Evolutionary conservation across 2,329 filamentous ascomycete genomes (phyloP), one percentile per base, ranked within the genome.

Genomic region (Mollisiaceae sp.): DNA sequence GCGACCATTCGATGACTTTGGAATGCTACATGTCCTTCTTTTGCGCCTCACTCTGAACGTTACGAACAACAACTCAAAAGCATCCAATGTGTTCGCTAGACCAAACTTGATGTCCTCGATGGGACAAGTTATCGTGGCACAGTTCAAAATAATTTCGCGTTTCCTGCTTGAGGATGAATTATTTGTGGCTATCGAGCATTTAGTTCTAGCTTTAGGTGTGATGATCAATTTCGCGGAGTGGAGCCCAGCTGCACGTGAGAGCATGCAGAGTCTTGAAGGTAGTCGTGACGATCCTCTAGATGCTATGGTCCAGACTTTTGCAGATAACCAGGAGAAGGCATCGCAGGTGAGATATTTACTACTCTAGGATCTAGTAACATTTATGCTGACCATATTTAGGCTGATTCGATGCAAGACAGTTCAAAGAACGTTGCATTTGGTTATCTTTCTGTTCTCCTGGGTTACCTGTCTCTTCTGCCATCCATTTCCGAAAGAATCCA

Each of bases 171-270:
- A 80, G 55, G 82, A 82, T 35, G 78, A 80, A n/a, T 81, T 86
- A 61, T 76, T 82, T 12, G 80, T 81, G 24, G 78, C 83, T 1
- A 79, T 94, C 61, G 90, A 97, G 70, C 85, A 87, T 58, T 82
- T 97, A 15, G 86, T 97, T 58, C 83, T 97, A 50, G 85, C 91
- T 60, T 81, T 97, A 45, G 94, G 93, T 0, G 87, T 92, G 24
- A 86, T 94, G 78, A 97, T 97, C 77, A 97, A 97, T 73, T 85
- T 97, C 62, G 86, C 92, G 9, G 93, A 97, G 76, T 89, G 92
- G 74, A 93, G 89, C 73, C 81, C 87, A 18, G 77, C 82, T 24
- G 89, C 91, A 14, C 83, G 89, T 61, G 76, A 79, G 73, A 67
- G 80, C 77, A 74, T 84, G 76, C 69, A 86, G 74, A 67, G 75